Evolutionary conservation across 1,284 basidiomycete genomes (phyloP), one percentile per base, ranked within the genome.

Genomic region (Neonothopanus nambi): DNA sequence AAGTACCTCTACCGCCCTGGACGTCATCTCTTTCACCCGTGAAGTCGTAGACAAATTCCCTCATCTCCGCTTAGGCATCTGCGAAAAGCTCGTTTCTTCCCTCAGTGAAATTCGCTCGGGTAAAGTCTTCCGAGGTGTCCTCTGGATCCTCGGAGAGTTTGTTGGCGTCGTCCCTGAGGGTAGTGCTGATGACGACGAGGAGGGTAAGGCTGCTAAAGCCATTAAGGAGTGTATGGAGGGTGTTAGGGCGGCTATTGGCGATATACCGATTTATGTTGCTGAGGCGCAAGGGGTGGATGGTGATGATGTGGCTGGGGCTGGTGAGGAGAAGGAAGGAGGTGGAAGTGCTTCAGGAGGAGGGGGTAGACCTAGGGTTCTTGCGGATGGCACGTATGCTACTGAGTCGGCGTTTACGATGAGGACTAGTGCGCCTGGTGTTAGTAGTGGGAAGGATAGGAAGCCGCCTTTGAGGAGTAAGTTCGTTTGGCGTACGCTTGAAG

Each of bases 11-110:
- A 52, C 55, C 26, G 55, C 55, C 20, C 42, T 56, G 24, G 55
- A 56, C 28, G 55, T 59, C 45, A 20, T 48, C 44, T 13, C 53
- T 23, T 44, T 45, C 20, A 42, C 41, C 57, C 87, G 88, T 23
- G 95, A 99, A 73, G 95, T 99, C 20, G 96, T 98, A 49, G 95
- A 99, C 70, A 98, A 98, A 70, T 99, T 98, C 85, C 95, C 95
- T 2, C 74, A 85, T 55, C 82, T 99, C 20, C 91, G 97, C 8
- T 70, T 80, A 2, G 81, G 88, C 8, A 95, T 99, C 64, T 90
- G 92, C 53, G 85, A 91, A 65, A 94, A 93, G 67, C 85, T 99
- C 43, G 84, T 91, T 45, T 76, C 85, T 44, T 93, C 94, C 0
- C 88, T 99, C 49, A 67, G 80, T 44, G 91, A 94, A 52, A 95